Percentiles rank a stretch among this genome's conserved stretches.
Evolutionary conservation across 176 grass and related monocot genomes (phyloP).

Genomic region (Raddia guianensis): DNA sequence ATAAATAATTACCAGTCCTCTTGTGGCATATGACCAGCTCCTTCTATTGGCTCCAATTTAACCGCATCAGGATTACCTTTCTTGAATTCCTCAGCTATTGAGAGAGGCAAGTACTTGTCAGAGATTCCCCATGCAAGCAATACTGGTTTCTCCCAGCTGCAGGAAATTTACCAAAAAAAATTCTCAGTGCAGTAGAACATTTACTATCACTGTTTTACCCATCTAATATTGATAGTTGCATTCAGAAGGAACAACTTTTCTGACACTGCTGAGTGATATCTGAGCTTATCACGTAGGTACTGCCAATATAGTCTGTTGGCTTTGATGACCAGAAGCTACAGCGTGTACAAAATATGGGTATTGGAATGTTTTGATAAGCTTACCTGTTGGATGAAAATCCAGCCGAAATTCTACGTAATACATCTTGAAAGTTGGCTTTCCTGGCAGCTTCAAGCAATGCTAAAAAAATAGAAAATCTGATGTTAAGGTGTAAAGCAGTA

Average conservation of each 20-base stretch:
- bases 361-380: conserved; percentile 24
- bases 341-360: background rate
- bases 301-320: background rate
- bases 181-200: background rate
- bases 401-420: conserved; percentile 65
- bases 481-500: conserved; percentile 12
- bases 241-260: conserved; percentile 24
- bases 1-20: conserved; percentile 81
- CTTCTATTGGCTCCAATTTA: conserved; percentile 78
- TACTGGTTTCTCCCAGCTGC: conserved; percentile 85
- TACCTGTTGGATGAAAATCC: conserved; percentile 90
- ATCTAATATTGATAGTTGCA: conserved; percentile 2
- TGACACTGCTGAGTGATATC: conserved; percentile 2
- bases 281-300: background rate
- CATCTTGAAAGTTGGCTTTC: conserved; percentile 76
- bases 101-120: conserved; percentile 78
- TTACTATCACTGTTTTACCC: background rate
- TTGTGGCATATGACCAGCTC: conserved; percentile 94
- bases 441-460: conserved; percentile 94
- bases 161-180: conserved; percentile 9
- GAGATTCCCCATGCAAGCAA: conserved; percentile 85
- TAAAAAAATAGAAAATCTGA: conserved; percentile 36
- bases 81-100: conserved; percentile 81
- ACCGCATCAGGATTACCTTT: conserved; percentile 64
- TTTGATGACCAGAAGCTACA: background rate